phyloP scores from a whole-genome alignment of 768 basidiomycete species.

The Dacryopinax spathularia region DNA sequence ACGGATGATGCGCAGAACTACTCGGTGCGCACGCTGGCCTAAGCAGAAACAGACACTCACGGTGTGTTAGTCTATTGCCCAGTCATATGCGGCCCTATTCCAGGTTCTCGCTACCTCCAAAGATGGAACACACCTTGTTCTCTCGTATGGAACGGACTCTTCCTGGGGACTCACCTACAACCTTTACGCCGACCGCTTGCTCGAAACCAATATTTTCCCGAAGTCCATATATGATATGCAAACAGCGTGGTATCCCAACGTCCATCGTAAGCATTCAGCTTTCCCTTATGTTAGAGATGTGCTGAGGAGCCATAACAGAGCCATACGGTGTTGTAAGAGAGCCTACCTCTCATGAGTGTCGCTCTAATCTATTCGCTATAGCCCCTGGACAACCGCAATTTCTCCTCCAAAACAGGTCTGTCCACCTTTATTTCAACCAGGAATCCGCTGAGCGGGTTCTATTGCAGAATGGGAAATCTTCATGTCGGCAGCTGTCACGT shows the following conservation, averaged over 20 bases:
- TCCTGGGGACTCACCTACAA: conserved; percentile 49
- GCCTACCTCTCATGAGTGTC: neutral
- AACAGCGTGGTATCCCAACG: conserved; percentile 18
- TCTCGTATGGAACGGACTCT: conserved; percentile 4
- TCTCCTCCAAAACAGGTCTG: conserved; percentile 43
- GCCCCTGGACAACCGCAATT: conserved; percentile 39
- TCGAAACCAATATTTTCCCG: conserved; percentile 42
- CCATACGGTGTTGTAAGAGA: conserved; percentile 16
- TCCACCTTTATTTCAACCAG: neutral
- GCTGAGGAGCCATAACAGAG: conserved; percentile 21
- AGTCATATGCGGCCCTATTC: conserved; percentile 41
- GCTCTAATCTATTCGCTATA: conserved; percentile 26
- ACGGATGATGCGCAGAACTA: conserved; percentile 16
- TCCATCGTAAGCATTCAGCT: conserved; percentile 4
- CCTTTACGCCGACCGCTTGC: conserved; percentile 44
- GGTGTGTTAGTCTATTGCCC: conserved; percentile 34
- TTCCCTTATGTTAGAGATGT: neutral
- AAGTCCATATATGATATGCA: conserved; percentile 34
- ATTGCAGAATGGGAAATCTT: conserved; percentile 45
- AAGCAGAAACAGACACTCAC: neutral
- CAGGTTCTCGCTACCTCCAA: conserved; percentile 37
- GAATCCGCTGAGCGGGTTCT: too few species aligned
- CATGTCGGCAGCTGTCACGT: conserved; percentile 40
- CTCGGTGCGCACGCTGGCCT: conserved; percentile 12
- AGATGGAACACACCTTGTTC: conserved; percentile 35